Percentiles rank a stretch among this genome's conserved stretches.
phyloP scores from a whole-genome alignment of 441 rosid genomes.

The Jatropha multifida region DNA sequence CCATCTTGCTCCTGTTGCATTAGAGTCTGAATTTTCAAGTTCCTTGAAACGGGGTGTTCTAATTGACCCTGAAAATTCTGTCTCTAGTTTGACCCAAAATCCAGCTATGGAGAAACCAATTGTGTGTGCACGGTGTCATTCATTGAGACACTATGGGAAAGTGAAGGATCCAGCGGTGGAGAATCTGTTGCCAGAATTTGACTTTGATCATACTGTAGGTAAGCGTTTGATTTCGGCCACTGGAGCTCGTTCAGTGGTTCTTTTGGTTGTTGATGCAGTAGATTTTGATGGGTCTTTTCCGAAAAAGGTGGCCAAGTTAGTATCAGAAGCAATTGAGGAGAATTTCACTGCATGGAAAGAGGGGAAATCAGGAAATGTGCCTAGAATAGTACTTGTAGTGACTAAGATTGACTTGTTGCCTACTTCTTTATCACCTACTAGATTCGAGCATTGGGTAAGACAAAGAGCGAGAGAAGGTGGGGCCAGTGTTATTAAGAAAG shows the following conservation, averaged over 20 bases:
- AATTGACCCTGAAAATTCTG: conserved; percentile 33
- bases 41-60: conserved; percentile 62
- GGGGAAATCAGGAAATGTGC: conserved; percentile 77
- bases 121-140: conserved; percentile 88
- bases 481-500: conserved; percentile 54
- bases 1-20: conserved; percentile 50
- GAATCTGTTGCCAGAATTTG: conserved; percentile 90
- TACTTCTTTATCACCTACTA: conserved; percentile 58
- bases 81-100: not conserved
- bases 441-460: conserved; percentile 85
- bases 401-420: conserved; percentile 90
- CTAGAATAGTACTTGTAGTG: conserved; percentile 76
- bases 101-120: conserved; percentile 38
- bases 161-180: conserved; percentile 82
- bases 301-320: conserved; percentile 65
- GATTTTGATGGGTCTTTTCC: conserved; percentile 95
- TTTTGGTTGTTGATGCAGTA: conserved; percentile 82
- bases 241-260: conserved; percentile 75
- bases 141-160: conserved; percentile 81
- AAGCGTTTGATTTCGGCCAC: conserved; percentile 56
- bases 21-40: conserved; percentile 51
- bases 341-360: conserved; percentile 74
- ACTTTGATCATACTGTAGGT: conserved; percentile 81
- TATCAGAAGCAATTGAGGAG: conserved; percentile 67
- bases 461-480: conserved; percentile 85